Percentiles rank a stretch among this genome's conserved stretches.
Conservation (phyloP, 495 filamentous ascomycete genomes). For the Monascus purpureus region DNA sequence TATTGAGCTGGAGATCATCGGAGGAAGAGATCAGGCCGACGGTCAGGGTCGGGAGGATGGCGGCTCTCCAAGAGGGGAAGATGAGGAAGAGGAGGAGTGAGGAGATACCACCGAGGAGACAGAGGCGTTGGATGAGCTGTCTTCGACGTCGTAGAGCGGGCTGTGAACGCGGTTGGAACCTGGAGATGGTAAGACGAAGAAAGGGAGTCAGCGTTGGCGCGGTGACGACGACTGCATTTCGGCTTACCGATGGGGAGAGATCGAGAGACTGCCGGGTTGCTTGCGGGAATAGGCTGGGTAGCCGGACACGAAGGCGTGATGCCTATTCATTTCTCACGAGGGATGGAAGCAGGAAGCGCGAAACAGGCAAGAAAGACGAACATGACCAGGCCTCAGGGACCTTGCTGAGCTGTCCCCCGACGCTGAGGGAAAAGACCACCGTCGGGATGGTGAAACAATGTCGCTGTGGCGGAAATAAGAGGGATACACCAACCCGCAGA, state of each 20-base stretch:
- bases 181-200: constrained; percentile 15
- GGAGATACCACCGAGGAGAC: constrained; percentile 30
- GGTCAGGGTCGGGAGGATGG: constrained; percentile 47
- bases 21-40: constrained; percentile 54
- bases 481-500: too few relatives aligned
- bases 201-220: constrained; percentile 3
- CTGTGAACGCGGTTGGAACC: constrained; percentile 79
- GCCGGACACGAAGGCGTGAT: constrained; percentile 64
- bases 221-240: constrained; percentile 1
- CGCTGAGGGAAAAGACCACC: too few relatives aligned
- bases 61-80: constrained; percentile 51
- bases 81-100: constrained; percentile 56
- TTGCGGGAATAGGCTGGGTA: constrained; percentile 49
- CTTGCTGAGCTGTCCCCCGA: too few relatives aligned
- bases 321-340: constrained; percentile 41
- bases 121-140: constrained; percentile 58
- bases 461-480: too few relatives aligned
- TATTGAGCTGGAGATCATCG: constrained; percentile 72
- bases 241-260: constrained; percentile 75
- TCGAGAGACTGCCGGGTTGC: constrained; percentile 54
- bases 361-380: too few relatives aligned
- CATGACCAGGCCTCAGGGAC: too few relatives aligned
- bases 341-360: too few relatives aligned
- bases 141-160: constrained; percentile 59
- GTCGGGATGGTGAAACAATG: too few relatives aligned